Conservation (phyloP, 1,284 basidiomycete genomes). For the Nidula niveotomentosa region DNA sequence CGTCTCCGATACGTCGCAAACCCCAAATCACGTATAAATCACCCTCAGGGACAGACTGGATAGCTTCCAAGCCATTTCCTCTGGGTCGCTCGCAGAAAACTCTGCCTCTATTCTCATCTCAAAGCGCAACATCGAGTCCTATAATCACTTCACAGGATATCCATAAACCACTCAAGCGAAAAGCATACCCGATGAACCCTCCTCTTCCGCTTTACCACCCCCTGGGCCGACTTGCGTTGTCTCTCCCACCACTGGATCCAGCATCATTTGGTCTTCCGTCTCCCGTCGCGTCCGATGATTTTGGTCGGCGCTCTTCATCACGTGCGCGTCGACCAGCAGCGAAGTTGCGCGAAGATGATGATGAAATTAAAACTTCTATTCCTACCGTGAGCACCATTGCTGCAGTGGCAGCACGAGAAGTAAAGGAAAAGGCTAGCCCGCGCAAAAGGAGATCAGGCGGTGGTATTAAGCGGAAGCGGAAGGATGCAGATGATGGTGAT, state of each 20-base stretch:
- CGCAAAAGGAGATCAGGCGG: conserved; percentile 38
- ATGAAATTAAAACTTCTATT: conserved; percentile 20
- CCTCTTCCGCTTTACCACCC: conserved; percentile 73
- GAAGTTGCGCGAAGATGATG: conserved; percentile 52
- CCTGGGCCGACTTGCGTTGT: conserved; percentile 59
- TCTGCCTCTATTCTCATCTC: no score
- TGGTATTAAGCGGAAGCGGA: conserved; percentile 54
- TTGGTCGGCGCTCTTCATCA: conserved; percentile 37
- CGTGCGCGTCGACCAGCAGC: conserved; percentile 50
- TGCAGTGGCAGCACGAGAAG: conserved; percentile 30
- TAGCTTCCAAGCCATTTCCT: conserved; percentile 2
- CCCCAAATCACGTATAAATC: conserved; percentile 51
- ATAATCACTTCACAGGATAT: background rate
- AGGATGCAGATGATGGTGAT: conserved; percentile 63
- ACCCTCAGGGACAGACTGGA: conserved; percentile 29
- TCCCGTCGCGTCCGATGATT: conserved; percentile 28
- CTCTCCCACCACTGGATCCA: conserved; percentile 66
- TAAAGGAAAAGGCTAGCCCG: conserved; percentile 39
- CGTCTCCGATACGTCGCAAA: conserved; percentile 39
- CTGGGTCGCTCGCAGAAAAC: no score
- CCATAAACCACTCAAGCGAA: conserved; percentile 3
- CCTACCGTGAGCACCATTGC: conserved; percentile 25
- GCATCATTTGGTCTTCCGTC: conserved; percentile 49
- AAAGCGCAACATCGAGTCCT: no score
- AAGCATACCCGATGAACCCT: conserved; percentile 16